These are phyloP conservation scores for Dothideomycetes sp. DNA, from an alignment of 2,329 filamentous ascomycete species.

Conservation along the genomic window DNA sequence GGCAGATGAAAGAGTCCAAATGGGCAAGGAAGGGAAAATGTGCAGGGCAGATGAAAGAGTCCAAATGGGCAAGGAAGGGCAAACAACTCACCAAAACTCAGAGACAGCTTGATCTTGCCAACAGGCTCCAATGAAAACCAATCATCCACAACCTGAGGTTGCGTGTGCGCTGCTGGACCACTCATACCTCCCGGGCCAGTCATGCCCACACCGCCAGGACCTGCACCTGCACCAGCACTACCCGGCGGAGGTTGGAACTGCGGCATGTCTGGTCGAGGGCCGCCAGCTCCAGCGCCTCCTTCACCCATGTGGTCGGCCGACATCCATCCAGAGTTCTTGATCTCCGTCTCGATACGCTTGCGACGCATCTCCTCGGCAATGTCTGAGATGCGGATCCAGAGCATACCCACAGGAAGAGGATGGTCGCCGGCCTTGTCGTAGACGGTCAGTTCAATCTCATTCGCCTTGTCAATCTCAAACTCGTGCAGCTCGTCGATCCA, in stretches of 20 bases:
- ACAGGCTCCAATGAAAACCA: slow-evolving; percentile 97
- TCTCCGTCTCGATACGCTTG: slow-evolving; percentile 93
- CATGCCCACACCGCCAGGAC: slow-evolving; percentile 17
- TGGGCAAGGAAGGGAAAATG: not conserved
- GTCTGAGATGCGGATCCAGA: slow-evolving; percentile 95
- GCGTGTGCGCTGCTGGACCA: slow-evolving; percentile 38
- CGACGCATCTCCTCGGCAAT: slow-evolving; percentile 95
- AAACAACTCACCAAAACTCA: slow-evolving; percentile 59
- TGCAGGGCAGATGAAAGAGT: not conserved
- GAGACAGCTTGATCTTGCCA: slow-evolving; percentile 78
- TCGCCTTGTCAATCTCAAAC: slow-evolving; percentile 94
- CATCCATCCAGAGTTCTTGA: slow-evolving; percentile 91
- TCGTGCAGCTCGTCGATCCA: slow-evolving; percentile 90
- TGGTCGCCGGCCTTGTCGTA: slow-evolving; percentile 91
- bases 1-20: not conserved
- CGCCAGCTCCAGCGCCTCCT: slow-evolving; percentile 24
- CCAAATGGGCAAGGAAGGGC: not conserved
- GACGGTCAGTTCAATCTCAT: slow-evolving; percentile 94
- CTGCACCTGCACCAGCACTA: slow-evolving; percentile 22
- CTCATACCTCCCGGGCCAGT: slow-evolving; percentile 6
- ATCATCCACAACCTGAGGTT: slow-evolving; percentile 60
- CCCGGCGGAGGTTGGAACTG: slow-evolving; percentile 42
- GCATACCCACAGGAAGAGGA: slow-evolving; percentile 81
- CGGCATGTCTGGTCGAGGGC: slow-evolving; percentile 37
- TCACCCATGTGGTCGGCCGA: slow-evolving; percentile 90